Evolutionary conservation across 1,139 yeast species (phyloP), one percentile per base, ranked within the genome.

Genomic region (Yarrowia galli): DNA sequence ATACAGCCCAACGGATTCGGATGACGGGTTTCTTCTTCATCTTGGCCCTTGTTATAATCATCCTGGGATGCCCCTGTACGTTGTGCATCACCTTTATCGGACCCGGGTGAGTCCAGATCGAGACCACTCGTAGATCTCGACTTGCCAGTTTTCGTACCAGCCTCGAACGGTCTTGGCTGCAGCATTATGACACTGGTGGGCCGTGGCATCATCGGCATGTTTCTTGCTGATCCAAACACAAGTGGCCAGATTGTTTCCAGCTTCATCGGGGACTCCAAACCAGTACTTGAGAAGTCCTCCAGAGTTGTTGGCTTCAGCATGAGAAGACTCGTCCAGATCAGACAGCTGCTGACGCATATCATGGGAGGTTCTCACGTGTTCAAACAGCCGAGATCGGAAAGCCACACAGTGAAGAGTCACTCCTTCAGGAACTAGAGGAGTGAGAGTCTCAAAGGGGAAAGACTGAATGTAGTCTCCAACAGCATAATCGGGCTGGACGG

Each of bases 231-330:
- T 48, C 73, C 73, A 71, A 15, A 70, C 48, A 54, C 73, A 71
- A 16, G 73, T 71, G 2, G 73, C 73, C 51, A 71, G 69, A 60
- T 71, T 71, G 49, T 68, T 53, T 7, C 71, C 72, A 4, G 65
- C 46, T 32, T 67, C 69, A 36, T 71, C 69, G 13, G 73, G 73
- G 16, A 69, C 65, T 2, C 73, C 73, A 53, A 70, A 71, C 73
- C 73, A 71, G 61, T 71, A 71, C 65, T 71, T 71, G 36, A 71
- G 53, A 36, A 71, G 70, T 8, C 73, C 73, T 9, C 73, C 73
- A 8, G 71, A 67, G 12, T 16, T 45, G 63, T 67, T 71, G 7
- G 73, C 73, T 32, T 71, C 73, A 3, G 61, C 67, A 32, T 71
- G 73, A 8, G 72, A 70, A 6, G 67, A 53, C 43, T 70, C 69